phyloP scores from a whole-genome alignment of 306 rosid genomes.

The Sphenostylis stenocarpa region DNA sequence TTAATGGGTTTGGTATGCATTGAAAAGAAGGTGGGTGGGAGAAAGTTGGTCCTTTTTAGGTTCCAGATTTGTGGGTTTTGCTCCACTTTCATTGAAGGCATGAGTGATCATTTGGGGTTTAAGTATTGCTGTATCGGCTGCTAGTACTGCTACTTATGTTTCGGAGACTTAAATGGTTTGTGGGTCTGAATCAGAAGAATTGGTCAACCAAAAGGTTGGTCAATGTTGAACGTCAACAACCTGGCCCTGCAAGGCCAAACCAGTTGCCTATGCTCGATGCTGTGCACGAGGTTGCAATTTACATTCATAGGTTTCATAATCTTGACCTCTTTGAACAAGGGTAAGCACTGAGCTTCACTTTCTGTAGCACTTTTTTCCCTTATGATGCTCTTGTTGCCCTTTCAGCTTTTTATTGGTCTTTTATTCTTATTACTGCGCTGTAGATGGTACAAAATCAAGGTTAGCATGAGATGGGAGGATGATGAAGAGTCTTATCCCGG shows the following conservation, averaged over 20 bases:
- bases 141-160: constrained; percentile 58
- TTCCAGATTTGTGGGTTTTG: constrained; percentile 29
- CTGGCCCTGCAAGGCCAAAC: constrained; percentile 47
- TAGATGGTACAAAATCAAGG: constrained; percentile 92
- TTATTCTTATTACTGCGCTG: constrained; percentile 7
- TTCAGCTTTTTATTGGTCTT: background rate
- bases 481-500: constrained; percentile 59
- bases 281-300: constrained; percentile 82
- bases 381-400: background rate
- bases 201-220: constrained; percentile 66
- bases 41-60: constrained; percentile 38
- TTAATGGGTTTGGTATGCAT: constrained; percentile 35
- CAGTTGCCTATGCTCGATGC: constrained; percentile 66
- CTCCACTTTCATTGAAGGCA: constrained; percentile 37
- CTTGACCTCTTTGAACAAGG: constrained; percentile 94
- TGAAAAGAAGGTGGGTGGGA: constrained; percentile 27
- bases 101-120: constrained; percentile 39
- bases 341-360: constrained; percentile 44
- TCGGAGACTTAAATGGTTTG: constrained; percentile 70
- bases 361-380: background rate
- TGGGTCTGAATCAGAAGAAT: constrained; percentile 62
- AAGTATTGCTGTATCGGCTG: constrained; percentile 24
- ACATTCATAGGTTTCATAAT: constrained; percentile 93
- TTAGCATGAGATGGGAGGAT: constrained; percentile 80
- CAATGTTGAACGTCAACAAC: constrained; percentile 56